phyloP scores from a whole-genome alignment of 73 alveolate genomes.

The Diophrys appendiculata region DNA sequence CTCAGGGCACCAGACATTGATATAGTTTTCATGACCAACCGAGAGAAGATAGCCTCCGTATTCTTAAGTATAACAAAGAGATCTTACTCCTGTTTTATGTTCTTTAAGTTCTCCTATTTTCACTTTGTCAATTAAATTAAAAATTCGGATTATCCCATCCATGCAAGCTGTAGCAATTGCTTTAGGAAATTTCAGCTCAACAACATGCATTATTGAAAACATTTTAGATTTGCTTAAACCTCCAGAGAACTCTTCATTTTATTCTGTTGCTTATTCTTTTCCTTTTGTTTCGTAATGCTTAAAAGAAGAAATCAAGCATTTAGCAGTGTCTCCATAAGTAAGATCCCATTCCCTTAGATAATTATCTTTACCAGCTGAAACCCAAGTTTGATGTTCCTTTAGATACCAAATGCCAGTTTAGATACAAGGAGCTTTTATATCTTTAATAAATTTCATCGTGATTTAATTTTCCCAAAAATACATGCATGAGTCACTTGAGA shows the following conservation, averaged over 20 bases:
- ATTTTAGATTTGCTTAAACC: too few species aligned
- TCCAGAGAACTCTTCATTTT: too few species aligned
- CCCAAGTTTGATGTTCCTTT: conserved; percentile 78
- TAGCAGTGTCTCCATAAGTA: not conserved
- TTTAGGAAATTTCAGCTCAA: conserved; percentile 76
- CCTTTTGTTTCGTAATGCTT: too few species aligned
- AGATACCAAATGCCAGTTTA: conserved; percentile 84
- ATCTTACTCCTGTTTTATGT: conserved; percentile 85
- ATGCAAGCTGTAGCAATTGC: conserved; percentile 86
- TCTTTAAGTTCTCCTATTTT: conserved; percentile 71
- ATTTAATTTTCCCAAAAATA: conserved; percentile 50
- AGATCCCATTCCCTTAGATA: conserved; percentile 65
- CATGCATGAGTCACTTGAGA: conserved; percentile 59
- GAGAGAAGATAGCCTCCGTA: conserved; percentile 84
- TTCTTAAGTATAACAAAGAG: conserved; percentile 82
- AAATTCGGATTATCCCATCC: conserved; percentile 80
- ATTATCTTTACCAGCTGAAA: conserved; percentile 82
- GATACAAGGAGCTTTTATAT: conserved; percentile 35
- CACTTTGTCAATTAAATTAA: conserved; percentile 72
- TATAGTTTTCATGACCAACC: conserved; percentile 91
- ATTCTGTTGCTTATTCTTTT: too few species aligned
- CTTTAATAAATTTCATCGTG: conserved; percentile 28
- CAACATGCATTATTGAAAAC: conserved; percentile 81
- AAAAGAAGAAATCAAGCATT: not conserved
- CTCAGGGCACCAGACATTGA: conserved; percentile 87